Percentiles rank a stretch among this genome's conserved stretches.
Evolutionary conservation across 768 basidiomycete genomes (phyloP).

Genomic region (Boletales sp.): DNA sequence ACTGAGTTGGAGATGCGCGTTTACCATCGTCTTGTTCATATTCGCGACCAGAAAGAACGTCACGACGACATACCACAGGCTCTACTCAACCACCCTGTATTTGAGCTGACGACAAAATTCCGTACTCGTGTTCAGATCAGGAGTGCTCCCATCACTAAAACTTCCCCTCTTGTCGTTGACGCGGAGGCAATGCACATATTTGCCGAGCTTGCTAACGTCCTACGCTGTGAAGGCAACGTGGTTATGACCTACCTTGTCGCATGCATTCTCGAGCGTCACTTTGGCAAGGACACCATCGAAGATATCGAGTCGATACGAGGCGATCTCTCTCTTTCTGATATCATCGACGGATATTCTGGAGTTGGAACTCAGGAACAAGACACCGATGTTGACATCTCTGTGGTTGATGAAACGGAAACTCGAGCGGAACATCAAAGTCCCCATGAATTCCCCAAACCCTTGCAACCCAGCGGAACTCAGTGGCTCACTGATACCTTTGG

Average conservation of each 20-base stretch:
- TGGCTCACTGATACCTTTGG: constrained; percentile 33
- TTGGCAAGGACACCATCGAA: constrained; percentile 76
- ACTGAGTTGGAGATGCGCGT: constrained; percentile 95
- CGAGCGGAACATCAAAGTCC: constrained; percentile 4
- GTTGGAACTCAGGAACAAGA: constrained; percentile 23
- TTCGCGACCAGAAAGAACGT: constrained; percentile 78
- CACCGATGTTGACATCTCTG: constrained; percentile 24
- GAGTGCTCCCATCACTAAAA: constrained; percentile 72
- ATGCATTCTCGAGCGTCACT: constrained; percentile 83
- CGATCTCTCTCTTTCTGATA: constrained; percentile 51
- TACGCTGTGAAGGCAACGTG: constrained; percentile 60
- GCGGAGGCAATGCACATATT: constrained; percentile 63
- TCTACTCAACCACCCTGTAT: constrained; percentile 69
- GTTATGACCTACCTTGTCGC: constrained; percentile 86
- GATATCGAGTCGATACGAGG: constrained; percentile 67
- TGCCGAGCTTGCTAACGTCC: constrained; percentile 53
- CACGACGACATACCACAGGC: constrained; percentile 66
- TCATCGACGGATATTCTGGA: constrained; percentile 61
- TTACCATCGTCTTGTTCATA: constrained; percentile 89
- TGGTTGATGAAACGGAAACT: constrained; percentile 20
- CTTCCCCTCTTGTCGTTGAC: constrained; percentile 60
- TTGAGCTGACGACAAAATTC: constrained; percentile 79
- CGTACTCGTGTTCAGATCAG: constrained; percentile 76
- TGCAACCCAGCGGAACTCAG: constrained; percentile 29
- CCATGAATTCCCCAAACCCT: constrained; percentile 5